Evolutionary conservation across 495 filamentous ascomycete genomes (phyloP).

Genomic region (Saxophila tyrrhenica): DNA sequence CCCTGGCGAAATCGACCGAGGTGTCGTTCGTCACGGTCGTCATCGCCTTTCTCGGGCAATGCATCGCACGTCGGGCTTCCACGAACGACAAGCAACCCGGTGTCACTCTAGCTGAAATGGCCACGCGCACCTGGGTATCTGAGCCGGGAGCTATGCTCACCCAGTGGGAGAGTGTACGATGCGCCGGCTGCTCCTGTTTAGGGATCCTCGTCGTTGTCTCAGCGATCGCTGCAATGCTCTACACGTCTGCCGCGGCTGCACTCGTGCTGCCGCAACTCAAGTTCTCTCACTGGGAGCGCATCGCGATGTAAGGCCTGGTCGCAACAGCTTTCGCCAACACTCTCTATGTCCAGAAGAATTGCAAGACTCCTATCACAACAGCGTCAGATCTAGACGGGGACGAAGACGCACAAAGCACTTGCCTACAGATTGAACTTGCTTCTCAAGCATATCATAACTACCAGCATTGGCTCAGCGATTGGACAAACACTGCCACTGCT

Average conservation of each 20-base stretch:
- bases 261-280: constrained; percentile 53
- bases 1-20: constrained; percentile 65
- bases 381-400: constrained; percentile 24
- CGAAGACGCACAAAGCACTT: constrained; percentile 33
- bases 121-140: constrained; percentile 43
- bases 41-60: constrained; percentile 62
- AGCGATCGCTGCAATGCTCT: constrained; percentile 53
- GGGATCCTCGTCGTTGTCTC: constrained; percentile 47
- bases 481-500: constrained; percentile 34
- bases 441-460: constrained; percentile 49
- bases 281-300: constrained; percentile 36
- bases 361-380: constrained; percentile 46
- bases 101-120: constrained; percentile 58
- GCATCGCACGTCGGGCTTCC: constrained; percentile 53
- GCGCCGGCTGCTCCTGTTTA: constrained; percentile 48
- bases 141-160: constrained; percentile 57
- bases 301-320: constrained; percentile 43
- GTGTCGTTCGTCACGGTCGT: constrained; percentile 66
- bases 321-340: constrained; percentile 47
- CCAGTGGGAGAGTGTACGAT: constrained; percentile 48
- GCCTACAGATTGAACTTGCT: constrained; percentile 51
- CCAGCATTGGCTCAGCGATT: constrained; percentile 36
- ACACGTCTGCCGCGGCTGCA: constrained; percentile 62
- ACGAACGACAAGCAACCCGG: constrained; percentile 40
- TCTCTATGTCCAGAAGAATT: constrained; percentile 39